Percentiles rank a stretch among this genome's conserved stretches.
Conservation (phyloP, 192 early-diverging fungal genomes). For the Rhizophagus sp. region DNA sequence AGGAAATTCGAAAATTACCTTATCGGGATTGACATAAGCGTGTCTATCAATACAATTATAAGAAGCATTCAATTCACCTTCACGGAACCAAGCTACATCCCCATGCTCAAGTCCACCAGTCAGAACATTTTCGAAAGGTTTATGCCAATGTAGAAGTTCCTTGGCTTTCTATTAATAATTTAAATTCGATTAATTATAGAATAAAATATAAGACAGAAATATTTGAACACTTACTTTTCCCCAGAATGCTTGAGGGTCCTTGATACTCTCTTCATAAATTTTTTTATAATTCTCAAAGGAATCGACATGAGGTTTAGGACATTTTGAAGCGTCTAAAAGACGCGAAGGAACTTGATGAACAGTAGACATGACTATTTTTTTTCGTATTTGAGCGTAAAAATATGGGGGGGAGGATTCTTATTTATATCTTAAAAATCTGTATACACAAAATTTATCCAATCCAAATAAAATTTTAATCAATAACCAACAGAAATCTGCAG, state of each 20-base stretch:
- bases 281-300: constrained; percentile 79
- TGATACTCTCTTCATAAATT: constrained; percentile 78
- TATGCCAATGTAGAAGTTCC: constrained; percentile 79
- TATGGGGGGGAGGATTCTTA: too few species aligned
- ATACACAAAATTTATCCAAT: too few species aligned
- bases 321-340: constrained; percentile 53
- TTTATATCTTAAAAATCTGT: too few species aligned
- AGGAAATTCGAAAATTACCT: constrained; percentile 55
- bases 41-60: constrained; percentile 97
- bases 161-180: constrained; percentile 58
- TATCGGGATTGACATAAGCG: constrained; percentile 73
- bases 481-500: too few species aligned
- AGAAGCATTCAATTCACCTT: constrained; percentile 89
- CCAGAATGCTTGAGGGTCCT: constrained; percentile 82
- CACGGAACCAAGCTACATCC: constrained; percentile 92
- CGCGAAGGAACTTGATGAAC: constrained; percentile 62
- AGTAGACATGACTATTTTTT: constrained; percentile 17
- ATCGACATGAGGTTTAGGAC: constrained; percentile 70
- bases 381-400: not conserved
- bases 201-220: not conserved
- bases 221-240: constrained; percentile 58
- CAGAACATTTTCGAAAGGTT: constrained; percentile 71
- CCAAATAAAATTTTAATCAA: too few species aligned
- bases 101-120: constrained; percentile 79
- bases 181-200: not conserved